These are phyloP conservation scores for Dendrobium nobile DNA, from an alignment of 106 monocot species.

Conservation along the genomic window DNA sequence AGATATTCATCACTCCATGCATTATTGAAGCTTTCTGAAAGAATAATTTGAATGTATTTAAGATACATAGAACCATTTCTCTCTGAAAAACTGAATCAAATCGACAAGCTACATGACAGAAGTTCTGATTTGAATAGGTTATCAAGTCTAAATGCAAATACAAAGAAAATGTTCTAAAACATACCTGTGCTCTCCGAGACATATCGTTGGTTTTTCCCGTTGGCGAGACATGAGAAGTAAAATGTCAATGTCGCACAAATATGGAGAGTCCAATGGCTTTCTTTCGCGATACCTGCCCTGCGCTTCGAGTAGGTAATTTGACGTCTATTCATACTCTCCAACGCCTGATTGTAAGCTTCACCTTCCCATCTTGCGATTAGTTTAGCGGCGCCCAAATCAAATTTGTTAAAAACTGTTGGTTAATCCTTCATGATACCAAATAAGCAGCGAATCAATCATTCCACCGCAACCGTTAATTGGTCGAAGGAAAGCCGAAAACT, in stretches of 20 bases:
- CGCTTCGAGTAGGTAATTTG: slow-evolving; percentile 75
- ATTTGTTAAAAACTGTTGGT: not conserved
- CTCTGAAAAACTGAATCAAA: not conserved
- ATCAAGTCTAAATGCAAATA: not conserved
- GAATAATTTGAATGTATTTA: not conserved
- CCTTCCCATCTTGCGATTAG: slow-evolving; percentile 53
- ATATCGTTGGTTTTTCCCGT: slow-evolving; percentile 69
- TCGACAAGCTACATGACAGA: not conserved
- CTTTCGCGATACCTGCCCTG: slow-evolving; percentile 68
- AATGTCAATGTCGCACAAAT: slow-evolving; percentile 69
- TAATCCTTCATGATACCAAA: too few relatives aligned
- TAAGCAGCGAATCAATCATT: too few relatives aligned
- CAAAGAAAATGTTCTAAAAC: not conserved
- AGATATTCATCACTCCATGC: not conserved
- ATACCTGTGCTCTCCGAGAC: slow-evolving; percentile 61
- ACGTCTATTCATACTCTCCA: slow-evolving; percentile 56
- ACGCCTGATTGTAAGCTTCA: slow-evolving; percentile 74
- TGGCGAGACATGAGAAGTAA: slow-evolving; percentile 71
- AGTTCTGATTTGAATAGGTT: not conserved
- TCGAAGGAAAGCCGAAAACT: too few relatives aligned
- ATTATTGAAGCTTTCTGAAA: not conserved
- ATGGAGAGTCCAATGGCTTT: slow-evolving; percentile 76
- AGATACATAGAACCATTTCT: not conserved
- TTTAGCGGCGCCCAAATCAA: not conserved
- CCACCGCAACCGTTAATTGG: too few relatives aligned